Percentiles rank a stretch among this genome's conserved stretches.
Conservation (phyloP, 371 early-diverging fungal species). For the Mucor saturninus region DNA sequence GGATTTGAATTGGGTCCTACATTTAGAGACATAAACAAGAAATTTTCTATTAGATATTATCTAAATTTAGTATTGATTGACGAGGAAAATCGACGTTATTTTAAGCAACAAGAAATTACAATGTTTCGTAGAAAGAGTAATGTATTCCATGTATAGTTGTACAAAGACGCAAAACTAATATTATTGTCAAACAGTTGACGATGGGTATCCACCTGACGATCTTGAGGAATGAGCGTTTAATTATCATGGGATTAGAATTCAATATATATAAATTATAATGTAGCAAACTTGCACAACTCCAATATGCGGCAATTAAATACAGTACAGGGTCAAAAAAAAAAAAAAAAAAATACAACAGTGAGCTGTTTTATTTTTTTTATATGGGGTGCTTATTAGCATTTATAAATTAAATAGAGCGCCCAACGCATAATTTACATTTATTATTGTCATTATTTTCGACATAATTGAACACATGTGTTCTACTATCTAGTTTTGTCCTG, state of each 20-base stretch:
- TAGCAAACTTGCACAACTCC: too few relatives aligned
- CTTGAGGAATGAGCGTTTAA: conserved; percentile 10
- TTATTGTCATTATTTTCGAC: too few relatives aligned
- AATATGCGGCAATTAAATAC: too few relatives aligned
- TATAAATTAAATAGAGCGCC: too few relatives aligned
- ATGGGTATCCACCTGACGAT: conserved; percentile 15
- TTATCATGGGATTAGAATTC: conserved; percentile 6
- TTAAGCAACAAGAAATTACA: conserved; percentile 92
- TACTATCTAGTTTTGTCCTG: too few relatives aligned
- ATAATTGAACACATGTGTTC: too few relatives aligned
- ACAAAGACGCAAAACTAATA: neutral
- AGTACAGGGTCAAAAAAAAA: too few relatives aligned
- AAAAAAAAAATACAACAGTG: too few relatives aligned
- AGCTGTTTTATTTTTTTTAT: neutral
- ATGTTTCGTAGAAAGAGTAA: conserved; percentile 46
- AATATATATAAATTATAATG: neutral
- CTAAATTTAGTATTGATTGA: conserved; percentile 94
- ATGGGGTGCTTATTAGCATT: too few relatives aligned
- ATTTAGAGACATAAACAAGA: conserved; percentile 77
- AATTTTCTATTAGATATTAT: conserved; percentile 91
- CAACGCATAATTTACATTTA: too few relatives aligned
- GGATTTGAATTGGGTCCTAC: conserved; percentile 91
- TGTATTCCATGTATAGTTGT: neutral
- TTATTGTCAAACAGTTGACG: conserved; percentile 9
- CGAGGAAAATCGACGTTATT: conserved; percentile 93